Conservation (phyloP, 257 asterid species). For the Phtheirospermum japonicum region DNA sequence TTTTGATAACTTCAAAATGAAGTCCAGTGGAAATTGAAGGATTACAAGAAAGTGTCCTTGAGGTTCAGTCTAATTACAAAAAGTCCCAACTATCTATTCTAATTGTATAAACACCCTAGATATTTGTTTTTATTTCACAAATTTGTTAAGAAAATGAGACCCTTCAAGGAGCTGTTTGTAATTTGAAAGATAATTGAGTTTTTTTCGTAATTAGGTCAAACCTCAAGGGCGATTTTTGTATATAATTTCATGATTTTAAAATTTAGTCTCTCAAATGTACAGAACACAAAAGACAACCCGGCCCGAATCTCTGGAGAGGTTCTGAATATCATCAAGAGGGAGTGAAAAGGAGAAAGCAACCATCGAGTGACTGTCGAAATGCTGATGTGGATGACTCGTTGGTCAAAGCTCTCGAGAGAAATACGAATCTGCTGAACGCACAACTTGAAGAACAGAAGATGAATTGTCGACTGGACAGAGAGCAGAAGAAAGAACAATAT, state of each 20-base stretch:
- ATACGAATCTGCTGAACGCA: conserved; percentile 38
- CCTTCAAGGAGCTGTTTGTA: background rate
- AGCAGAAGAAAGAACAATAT: conserved; percentile 50
- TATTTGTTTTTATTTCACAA: no score
- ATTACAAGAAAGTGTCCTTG: background rate
- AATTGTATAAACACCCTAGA: background rate
- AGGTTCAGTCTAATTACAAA: background rate
- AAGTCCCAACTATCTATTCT: background rate
- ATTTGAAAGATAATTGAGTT: background rate
- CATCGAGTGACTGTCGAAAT: conserved; percentile 34
- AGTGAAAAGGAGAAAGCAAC: conserved; percentile 42
- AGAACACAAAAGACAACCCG: conserved; percentile 38
- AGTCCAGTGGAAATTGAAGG: background rate
- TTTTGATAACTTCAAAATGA: background rate
- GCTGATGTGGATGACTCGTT: conserved; percentile 27
- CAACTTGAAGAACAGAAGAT: conserved; percentile 49
- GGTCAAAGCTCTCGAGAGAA: conserved; percentile 48
- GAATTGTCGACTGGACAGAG: conserved; percentile 37
- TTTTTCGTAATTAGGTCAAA: background rate
- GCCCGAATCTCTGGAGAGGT: conserved; percentile 32
- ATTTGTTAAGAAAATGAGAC: background rate
- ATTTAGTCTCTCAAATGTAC: conserved; percentile 27
- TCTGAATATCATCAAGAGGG: conserved; percentile 37
- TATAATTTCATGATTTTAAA: background rate
- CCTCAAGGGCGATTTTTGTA: background rate